Evolutionary conservation across 495 filamentous ascomycete genomes (phyloP).

Genomic region (Lichenothelia convexa): DNA sequence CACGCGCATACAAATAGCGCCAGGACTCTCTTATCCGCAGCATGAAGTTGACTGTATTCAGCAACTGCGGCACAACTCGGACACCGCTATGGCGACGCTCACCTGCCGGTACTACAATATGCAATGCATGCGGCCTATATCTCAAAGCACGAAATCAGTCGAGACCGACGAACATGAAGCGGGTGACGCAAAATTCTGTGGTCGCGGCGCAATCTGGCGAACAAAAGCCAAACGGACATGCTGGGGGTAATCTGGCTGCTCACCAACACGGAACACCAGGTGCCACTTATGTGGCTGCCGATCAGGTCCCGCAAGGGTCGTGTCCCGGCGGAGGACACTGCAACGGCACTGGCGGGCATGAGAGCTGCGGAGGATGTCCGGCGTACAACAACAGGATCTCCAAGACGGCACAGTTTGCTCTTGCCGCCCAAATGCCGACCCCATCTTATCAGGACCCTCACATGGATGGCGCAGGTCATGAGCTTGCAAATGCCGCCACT

Average conservation of each 20-base stretch:
- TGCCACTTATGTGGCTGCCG: constrained; percentile 61
- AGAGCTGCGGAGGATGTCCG: constrained; percentile 87
- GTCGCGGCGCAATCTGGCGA: constrained; percentile 4
- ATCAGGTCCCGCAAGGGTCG: constrained; percentile 56
- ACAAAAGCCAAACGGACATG: constrained; percentile 6
- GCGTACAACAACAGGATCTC: constrained; percentile 94
- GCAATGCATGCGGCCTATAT: constrained; percentile 95
- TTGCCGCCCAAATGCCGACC: constrained; percentile 22
- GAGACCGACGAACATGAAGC: constrained; percentile 76
- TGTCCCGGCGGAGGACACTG: constrained; percentile 91
- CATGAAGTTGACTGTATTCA: constrained; percentile 21
- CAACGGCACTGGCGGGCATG: constrained; percentile 92
- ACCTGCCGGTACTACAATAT: constrained; percentile 82
- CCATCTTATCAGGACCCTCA: neutral
- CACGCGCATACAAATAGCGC: neutral
- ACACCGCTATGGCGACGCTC: constrained; percentile 93
- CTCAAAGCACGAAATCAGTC: constrained; percentile 79
- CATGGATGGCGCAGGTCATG: neutral
- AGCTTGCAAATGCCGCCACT: neutral
- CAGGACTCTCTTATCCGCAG: neutral
- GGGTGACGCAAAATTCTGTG: constrained; percentile 20
- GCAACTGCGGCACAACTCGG: constrained; percentile 85
- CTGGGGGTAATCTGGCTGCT: constrained; percentile 22
- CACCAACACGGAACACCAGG: constrained; percentile 29
- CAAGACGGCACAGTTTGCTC: constrained; percentile 55